Percentiles rank a stretch among this genome's conserved stretches.
Conservation (phyloP, 352 stramenopile species). For the Phytophthora fragariae region DNA sequence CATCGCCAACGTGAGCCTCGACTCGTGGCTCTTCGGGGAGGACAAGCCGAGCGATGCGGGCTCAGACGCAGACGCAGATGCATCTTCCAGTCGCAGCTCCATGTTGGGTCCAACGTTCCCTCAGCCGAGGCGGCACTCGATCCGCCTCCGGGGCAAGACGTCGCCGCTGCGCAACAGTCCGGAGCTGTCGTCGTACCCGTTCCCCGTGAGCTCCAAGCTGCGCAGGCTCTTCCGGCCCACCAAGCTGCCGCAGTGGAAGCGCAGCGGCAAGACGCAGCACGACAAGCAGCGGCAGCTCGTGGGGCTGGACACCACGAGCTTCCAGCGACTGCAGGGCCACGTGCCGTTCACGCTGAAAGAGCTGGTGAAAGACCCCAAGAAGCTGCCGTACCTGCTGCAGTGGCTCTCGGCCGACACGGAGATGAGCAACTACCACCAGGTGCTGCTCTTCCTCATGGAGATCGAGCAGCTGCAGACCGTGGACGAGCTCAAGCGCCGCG, state of each 20-base stretch:
- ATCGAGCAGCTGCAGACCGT: constrained; percentile 84
- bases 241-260: constrained; percentile 64
- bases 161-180: background rate
- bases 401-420: constrained; percentile 77
- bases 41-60: constrained; percentile 47
- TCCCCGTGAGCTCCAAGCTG: constrained; percentile 81
- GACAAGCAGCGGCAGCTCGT: constrained; percentile 61
- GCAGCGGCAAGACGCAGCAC: constrained; percentile 12
- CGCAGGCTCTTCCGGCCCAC: constrained; percentile 77
- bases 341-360: constrained; percentile 86
- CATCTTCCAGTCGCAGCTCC: background rate
- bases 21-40: constrained; percentile 86
- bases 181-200: constrained; percentile 45
- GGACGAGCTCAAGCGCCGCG: constrained; percentile 63
- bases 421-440: constrained; percentile 73
- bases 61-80: background rate
- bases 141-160: constrained; percentile 19
- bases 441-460: constrained; percentile 86
- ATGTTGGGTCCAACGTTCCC: background rate
- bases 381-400: constrained; percentile 80
- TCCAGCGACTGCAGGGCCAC: constrained; percentile 79
- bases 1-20: constrained; percentile 72
- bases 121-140: constrained; percentile 10
- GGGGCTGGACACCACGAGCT: constrained; percentile 62
- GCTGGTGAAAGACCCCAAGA: constrained; percentile 89